Evolutionary conservation across 139 green algal species (phyloP), one percentile per base, ranked within the genome.

Genomic region (Coccomyxa sp.): DNA sequence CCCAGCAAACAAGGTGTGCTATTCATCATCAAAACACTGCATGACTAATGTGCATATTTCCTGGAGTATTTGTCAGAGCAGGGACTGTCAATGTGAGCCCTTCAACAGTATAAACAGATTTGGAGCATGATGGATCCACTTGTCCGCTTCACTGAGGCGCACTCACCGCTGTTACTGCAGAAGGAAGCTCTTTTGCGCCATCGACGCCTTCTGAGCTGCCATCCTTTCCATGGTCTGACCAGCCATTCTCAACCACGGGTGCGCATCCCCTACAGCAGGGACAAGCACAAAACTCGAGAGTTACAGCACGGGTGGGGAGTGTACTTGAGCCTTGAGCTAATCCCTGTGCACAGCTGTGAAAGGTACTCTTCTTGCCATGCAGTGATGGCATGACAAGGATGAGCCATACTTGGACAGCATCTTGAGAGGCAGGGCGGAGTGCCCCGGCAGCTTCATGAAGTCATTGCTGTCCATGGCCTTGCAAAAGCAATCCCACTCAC

Each of bases 381-480:
- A 11, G 63, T 21, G 63, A 71, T 21, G 63, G 1, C 21, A 21
- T 71, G 18, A 71, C 63, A 11, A 25, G 63, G 63, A 71, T 71
- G 63, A 25, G 18, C 63, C 10, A 25, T 45, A 85, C 82, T 81
- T 85, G 75, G 76, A 76, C 14, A 85, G 13, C 13, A 67, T 38
- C 21, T 12, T 85, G 28, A 85, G 58, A 10, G 68, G 30, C 58
- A 67, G 28, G 58, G 32, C 51, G 13, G 76, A 45, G 30, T 68
- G 75, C 4, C 30, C 28, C 31, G 79, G 82, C 82, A 86, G 82
- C 63, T 71, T 1, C 13, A 58, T 77, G 79, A 77, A 80, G 83
- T 81, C 67, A 67, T 86, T 86, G 57, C n/a, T 58, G 57, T 86
- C 83, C 67, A 86, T 83, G 18, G 79, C 79, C 57, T 57, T 21